Conservation (phyloP, 495 filamentous ascomycete species). For the Lasiosphaeria hispida region DNA sequence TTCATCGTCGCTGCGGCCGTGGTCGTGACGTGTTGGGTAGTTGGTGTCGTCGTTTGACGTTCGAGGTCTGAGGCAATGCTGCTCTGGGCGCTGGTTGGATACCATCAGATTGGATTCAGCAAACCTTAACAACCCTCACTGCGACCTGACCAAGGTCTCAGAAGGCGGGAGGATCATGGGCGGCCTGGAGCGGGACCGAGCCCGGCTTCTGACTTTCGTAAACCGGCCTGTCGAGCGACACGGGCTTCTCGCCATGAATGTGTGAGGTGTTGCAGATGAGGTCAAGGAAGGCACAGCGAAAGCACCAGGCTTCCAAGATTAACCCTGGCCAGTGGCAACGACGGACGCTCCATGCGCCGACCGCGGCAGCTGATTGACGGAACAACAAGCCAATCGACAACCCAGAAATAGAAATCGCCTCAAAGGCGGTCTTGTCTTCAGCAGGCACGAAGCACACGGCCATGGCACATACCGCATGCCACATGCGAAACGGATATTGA, state of each 20-base stretch:
- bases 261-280: not conserved
- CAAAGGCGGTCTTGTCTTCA: constrained; percentile 26
- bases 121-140: constrained; percentile 5
- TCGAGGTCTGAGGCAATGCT: not conserved
- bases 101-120: constrained; percentile 14
- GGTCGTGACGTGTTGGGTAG: not conserved
- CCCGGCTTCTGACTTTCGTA: constrained; percentile 8
- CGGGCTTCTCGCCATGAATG: not conserved
- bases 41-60: constrained; percentile 2
- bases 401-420: constrained; percentile 22
- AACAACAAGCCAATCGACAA: constrained; percentile 20
- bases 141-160: not conserved
- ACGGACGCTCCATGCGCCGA: not conserved
- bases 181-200: too few species aligned
- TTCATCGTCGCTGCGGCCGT: not conserved
- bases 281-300: not conserved
- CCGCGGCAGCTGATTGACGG: constrained; percentile 17
- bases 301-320: not conserved
- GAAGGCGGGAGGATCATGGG: too few species aligned
- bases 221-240: constrained; percentile 14
- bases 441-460: not conserved
- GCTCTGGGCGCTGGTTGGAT: constrained; percentile 19
- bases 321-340: not conserved
- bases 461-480: too few species aligned
- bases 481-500: too few species aligned